A percentile compares a stretch with the other conserved stretches of the same genome.
phyloP scores from a whole-genome alignment of 495 filamentous ascomycete genomes.

The Filosporella fistucella region DNA sequence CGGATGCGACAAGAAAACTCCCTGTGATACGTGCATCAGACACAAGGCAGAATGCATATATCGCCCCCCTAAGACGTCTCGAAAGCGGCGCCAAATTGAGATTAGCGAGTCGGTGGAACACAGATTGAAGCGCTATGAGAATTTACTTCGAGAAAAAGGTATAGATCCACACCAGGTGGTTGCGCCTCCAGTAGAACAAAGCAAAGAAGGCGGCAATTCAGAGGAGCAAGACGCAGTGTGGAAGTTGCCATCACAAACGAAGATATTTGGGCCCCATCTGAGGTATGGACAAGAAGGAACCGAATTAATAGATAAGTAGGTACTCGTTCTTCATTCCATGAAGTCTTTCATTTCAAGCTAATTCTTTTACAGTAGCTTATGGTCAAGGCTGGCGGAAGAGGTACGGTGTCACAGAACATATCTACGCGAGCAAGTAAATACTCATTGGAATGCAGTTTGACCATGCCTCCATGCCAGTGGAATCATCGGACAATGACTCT shows the following conservation, averaged over 20 bases:
- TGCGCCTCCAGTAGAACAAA: not conserved
- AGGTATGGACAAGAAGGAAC: conserved; percentile 11
- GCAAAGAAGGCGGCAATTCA: not conserved
- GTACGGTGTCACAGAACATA: conserved; percentile 1
- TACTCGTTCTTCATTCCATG: not conserved
- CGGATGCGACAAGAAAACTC: conserved; percentile 69
- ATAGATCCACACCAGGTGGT: conserved; percentile 24
- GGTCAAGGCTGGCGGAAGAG: conserved; percentile 17
- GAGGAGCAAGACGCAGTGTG: not conserved
- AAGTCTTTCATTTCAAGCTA: not conserved
- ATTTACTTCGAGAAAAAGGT: conserved; percentile 43
- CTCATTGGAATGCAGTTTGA: conserved; percentile 9
- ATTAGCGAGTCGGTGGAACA: conserved; percentile 42
- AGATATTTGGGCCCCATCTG: conserved; percentile 8
- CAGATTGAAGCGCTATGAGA: conserved; percentile 48
- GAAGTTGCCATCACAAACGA: not conserved
- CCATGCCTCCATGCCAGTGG: conserved; percentile 7
- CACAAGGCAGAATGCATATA: conserved; percentile 79
- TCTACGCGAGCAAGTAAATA: too few species aligned
- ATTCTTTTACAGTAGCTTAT: conserved; percentile 13
- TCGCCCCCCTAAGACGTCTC: conserved; percentile 70
- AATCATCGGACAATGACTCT: not conserved
- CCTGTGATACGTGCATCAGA: conserved; percentile 77
- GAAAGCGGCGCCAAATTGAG: conserved; percentile 53
- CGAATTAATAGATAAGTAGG: conserved; percentile 17